Evolutionary conservation across 345 rosid genomes (phyloP).

Genomic region (Dipteronia dyeriana): DNA sequence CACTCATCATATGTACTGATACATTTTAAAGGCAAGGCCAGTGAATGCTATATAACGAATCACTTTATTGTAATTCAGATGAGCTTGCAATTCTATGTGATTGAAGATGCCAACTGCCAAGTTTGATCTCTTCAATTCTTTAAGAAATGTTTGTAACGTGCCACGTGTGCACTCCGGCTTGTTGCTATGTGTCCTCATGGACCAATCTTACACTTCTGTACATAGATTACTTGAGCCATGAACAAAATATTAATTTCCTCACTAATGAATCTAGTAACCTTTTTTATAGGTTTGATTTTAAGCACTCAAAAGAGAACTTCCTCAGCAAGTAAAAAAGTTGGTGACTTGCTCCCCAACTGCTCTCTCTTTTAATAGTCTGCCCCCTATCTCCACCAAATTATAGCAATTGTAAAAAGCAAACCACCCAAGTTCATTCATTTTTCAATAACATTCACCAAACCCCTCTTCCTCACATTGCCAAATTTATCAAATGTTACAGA

Average conservation of each 20-base stretch:
- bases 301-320: slow-evolving; percentile 3
- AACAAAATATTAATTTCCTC: slow-evolving; percentile 4
- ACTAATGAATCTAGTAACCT: not conserved
- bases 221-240: slow-evolving; percentile 8
- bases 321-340: slow-evolving; percentile 38
- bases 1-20: not conserved
- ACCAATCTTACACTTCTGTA: not conserved
- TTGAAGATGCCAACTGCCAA: not conserved
- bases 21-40: not conserved
- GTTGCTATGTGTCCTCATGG: not conserved
- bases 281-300: slow-evolving; percentile 46
- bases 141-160: not conserved
- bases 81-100: not conserved
- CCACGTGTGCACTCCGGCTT: not conserved
- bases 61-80: not conserved
- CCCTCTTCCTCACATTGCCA: not conserved
- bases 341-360: slow-evolving; percentile 70
- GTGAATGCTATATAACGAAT: not conserved
- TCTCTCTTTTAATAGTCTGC: slow-evolving; percentile 29
- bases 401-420: not conserved
- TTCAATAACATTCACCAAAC: slow-evolving; percentile 32
- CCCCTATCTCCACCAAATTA: too few relatives aligned
- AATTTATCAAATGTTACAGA: not conserved
- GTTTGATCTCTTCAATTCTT: not conserved
- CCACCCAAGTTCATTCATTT: slow-evolving; percentile 1